Conservation (phyloP, 1,284 basidiomycete species). For the Pyrrhoderma lamaoense region DNA sequence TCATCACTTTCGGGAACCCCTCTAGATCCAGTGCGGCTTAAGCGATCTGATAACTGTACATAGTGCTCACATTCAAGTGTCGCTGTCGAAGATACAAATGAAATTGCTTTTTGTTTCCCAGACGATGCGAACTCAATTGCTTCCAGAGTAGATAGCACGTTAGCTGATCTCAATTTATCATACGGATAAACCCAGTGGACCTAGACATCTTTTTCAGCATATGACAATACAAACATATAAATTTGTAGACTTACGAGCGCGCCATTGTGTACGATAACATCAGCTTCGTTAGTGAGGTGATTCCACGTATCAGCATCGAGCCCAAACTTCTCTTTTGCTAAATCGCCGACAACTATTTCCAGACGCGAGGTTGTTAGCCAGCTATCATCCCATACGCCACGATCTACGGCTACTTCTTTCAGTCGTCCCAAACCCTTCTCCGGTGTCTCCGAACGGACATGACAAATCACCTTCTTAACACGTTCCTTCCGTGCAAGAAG, state of each 20-base stretch:
- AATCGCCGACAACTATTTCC: constrained; percentile 86
- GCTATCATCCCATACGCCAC: constrained; percentile 89
- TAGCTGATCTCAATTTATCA: constrained; percentile 84
- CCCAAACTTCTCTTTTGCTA: constrained; percentile 75
- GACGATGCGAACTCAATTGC: constrained; percentile 75
- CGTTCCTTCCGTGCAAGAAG: constrained; percentile 57
- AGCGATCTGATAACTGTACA: constrained; percentile 76
- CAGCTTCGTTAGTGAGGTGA: constrained; percentile 65
- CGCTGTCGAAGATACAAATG: constrained; percentile 93
- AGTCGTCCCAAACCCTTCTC: constrained; percentile 68
- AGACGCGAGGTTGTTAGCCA: constrained; percentile 72
- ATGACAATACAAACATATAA: neutral
- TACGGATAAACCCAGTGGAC: constrained; percentile 99
- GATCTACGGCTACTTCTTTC: constrained; percentile 70
- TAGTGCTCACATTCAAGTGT: constrained; percentile 91
- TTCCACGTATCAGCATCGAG: constrained; percentile 63
- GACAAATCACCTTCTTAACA: constrained; percentile 85
- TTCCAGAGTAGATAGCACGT: constrained; percentile 86
- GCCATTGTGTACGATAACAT: constrained; percentile 91
- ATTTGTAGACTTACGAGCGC: constrained; percentile 67
- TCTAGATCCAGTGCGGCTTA: constrained; percentile 39
- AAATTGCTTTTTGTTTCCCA: constrained; percentile 73
- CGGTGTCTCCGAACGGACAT: constrained; percentile 70
- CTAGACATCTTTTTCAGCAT: constrained; percentile 32
- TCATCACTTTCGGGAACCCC: constrained; percentile 88